These are phyloP conservation scores for Talaromyces sp. DNA, from an alignment of 2,329 filamentous ascomycete genomes.

Conservation along the genomic window DNA sequence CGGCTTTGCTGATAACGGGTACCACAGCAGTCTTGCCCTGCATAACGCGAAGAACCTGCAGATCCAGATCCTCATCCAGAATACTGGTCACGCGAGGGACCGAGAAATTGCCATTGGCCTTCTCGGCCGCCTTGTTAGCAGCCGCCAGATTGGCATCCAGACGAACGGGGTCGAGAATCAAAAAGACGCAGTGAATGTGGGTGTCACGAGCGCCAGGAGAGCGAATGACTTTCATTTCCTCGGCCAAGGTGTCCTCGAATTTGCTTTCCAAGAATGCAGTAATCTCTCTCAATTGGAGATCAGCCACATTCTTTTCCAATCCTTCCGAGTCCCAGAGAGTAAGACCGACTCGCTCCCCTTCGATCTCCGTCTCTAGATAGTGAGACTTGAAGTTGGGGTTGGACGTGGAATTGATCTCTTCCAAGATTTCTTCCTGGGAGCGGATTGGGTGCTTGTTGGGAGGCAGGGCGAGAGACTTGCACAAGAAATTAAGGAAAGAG, in stretches of 20 bases:
- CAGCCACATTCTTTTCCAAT: constrained; percentile 88
- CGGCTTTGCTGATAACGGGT: constrained; percentile 91
- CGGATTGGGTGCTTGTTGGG: constrained; percentile 63
- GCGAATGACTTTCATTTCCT: constrained; percentile 96
- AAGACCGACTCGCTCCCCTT: constrained; percentile 82
- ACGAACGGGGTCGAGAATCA: constrained; percentile 80
- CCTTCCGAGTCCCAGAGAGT: constrained; percentile 97
- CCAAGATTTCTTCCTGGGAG: constrained; percentile 53
- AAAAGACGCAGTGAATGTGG: constrained; percentile 92
- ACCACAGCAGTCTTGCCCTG: constrained; percentile 94
- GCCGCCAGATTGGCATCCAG: constrained; percentile 76
- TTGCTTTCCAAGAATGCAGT: constrained; percentile 91
- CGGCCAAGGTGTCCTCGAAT: constrained; percentile 94
- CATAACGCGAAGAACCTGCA: constrained; percentile 81
- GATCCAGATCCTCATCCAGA: constrained; percentile 81
- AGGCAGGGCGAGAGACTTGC: constrained; percentile 77
- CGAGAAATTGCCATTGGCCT: constrained; percentile 45
- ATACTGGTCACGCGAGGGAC: constrained; percentile 51
- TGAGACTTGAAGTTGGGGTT: constrained; percentile 72
- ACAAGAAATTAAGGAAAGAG: constrained; percentile 93
- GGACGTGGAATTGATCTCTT: constrained; percentile 49
- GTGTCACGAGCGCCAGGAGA: constrained; percentile 91
- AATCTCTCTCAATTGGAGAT: constrained; percentile 89
- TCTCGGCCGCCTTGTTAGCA: constrained; percentile 53
- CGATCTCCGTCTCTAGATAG: constrained; percentile 91